Evolutionary conservation across 2,329 filamentous ascomycete genomes (phyloP).

Genomic region (Hymenoscyphus scutula): DNA sequence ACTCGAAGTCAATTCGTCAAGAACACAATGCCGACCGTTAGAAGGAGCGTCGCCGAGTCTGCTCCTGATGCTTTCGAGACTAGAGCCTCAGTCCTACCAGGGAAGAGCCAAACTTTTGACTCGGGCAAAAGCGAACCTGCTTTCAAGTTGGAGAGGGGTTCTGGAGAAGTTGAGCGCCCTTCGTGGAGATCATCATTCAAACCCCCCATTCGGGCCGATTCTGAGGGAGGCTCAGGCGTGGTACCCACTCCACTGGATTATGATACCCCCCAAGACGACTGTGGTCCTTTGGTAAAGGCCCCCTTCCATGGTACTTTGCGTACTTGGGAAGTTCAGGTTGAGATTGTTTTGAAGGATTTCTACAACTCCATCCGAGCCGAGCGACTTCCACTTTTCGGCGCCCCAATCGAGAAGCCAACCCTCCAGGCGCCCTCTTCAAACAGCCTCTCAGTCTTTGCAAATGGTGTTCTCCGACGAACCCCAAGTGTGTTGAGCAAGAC

Average conservation of each 20-base stretch:
- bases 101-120: conserved; percentile 32
- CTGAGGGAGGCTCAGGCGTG: conserved; percentile 41
- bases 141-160: conserved; percentile 28
- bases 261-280: conserved; percentile 48
- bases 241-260: conserved; percentile 37
- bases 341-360: conserved; percentile 87
- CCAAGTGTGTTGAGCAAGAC: conserved; percentile 92
- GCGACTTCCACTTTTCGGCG: conserved; percentile 81
- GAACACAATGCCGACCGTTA: conserved; percentile 90
- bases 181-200: conserved; percentile 37
- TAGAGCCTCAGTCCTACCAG: conserved; percentile 52
- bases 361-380: conserved; percentile 87
- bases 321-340: conserved; percentile 85
- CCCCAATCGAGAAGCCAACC: conserved; percentile 47
- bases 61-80: conserved; percentile 62
- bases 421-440: conserved; percentile 48
- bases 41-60: conserved; percentile 71
- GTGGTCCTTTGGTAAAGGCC: conserved; percentile 73
- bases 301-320: conserved; percentile 73
- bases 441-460: conserved; percentile 67
- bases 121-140: conserved; percentile 19
- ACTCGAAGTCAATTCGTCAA: conserved; percentile 91
- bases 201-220: conserved; percentile 28
- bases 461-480: conserved; percentile 72
- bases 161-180: conserved; percentile 36